phyloP scores from a whole-genome alignment of 1,284 basidiomycete genomes.

The Malassezia vespertilionis region DNA sequence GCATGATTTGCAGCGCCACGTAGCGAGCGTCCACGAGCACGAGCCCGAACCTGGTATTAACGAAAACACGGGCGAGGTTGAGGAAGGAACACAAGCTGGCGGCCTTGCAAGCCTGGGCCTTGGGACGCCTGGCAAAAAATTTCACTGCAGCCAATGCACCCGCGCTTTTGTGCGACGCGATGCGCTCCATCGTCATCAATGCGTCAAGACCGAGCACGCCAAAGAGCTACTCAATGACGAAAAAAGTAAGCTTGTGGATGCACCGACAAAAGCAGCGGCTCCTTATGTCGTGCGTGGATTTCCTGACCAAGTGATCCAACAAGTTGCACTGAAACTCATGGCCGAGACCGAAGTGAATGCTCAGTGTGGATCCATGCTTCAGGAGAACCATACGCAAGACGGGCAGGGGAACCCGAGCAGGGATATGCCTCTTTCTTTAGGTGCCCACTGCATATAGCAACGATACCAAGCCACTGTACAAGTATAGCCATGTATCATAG shows the following conservation, averaged over 20 bases:
- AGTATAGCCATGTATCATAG: no score
- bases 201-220: constrained; percentile 6
- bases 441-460: no score
- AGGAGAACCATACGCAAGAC: no score
- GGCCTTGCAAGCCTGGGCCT: constrained; percentile 33
- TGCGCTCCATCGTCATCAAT: constrained; percentile 35
- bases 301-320: neutral
- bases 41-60: constrained; percentile 37
- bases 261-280: neutral
- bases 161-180: constrained; percentile 40
- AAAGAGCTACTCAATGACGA: neutral
- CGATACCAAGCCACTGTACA: no score
- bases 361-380: no score
- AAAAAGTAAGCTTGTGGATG: no score
- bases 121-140: constrained; percentile 39
- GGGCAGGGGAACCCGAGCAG: no score
- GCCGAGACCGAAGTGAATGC: neutral
- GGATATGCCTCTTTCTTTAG: no score
- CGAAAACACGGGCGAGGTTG: constrained; percentile 27
- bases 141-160: constrained; percentile 37
- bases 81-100: constrained; percentile 21
- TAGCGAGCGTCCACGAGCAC: constrained; percentile 63
- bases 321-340: neutral
- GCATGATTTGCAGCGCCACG: constrained; percentile 73
- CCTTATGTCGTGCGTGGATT: neutral